Conservation (phyloP, 1,139 yeast genomes). For the Ogataea hybrid region DNA sequence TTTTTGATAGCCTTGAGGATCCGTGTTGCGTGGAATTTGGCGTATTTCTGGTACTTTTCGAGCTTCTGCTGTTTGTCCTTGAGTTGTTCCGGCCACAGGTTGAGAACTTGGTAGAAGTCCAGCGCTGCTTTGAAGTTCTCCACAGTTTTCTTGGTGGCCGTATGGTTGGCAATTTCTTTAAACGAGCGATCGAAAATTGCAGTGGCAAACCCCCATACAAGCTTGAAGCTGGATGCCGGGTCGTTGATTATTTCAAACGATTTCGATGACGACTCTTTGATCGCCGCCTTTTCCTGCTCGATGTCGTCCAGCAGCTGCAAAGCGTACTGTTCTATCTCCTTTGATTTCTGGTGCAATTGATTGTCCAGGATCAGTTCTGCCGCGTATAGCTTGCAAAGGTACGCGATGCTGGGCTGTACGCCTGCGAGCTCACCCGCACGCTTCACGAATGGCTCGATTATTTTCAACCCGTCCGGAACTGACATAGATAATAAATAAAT, state of each 20-base stretch:
- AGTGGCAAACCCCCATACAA: constrained; percentile 60
- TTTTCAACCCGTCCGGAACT: constrained; percentile 34
- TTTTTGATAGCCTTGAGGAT: constrained; percentile 44
- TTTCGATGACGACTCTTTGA: constrained; percentile 30
- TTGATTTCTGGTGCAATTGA: constrained; percentile 52
- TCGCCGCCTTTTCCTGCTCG: constrained; percentile 46
- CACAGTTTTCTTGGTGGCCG: constrained; percentile 41
- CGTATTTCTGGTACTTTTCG: constrained; percentile 45
- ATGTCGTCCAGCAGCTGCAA: constrained; percentile 60
- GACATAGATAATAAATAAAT: constrained; percentile 3
- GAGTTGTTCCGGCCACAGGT: constrained; percentile 38
- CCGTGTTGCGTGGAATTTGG: constrained; percentile 58
- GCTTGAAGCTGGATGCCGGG: constrained; percentile 53
- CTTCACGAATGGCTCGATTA: constrained; percentile 42
- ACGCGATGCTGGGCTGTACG: constrained; percentile 54
- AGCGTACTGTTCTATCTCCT: constrained; percentile 57
- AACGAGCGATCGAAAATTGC: constrained; percentile 58
- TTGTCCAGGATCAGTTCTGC: constrained; percentile 62
- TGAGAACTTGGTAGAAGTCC: constrained; percentile 45
- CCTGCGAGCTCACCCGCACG: constrained; percentile 51
- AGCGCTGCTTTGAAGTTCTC: constrained; percentile 47
- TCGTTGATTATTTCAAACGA: constrained; percentile 53
- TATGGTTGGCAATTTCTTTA: constrained; percentile 40
- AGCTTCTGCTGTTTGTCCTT: constrained; percentile 30
- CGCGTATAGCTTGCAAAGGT: constrained; percentile 60